Conservation (phyloP, 2,329 filamentous ascomycete species). For the Nothophaeocryptopus gaeumannii region DNA sequence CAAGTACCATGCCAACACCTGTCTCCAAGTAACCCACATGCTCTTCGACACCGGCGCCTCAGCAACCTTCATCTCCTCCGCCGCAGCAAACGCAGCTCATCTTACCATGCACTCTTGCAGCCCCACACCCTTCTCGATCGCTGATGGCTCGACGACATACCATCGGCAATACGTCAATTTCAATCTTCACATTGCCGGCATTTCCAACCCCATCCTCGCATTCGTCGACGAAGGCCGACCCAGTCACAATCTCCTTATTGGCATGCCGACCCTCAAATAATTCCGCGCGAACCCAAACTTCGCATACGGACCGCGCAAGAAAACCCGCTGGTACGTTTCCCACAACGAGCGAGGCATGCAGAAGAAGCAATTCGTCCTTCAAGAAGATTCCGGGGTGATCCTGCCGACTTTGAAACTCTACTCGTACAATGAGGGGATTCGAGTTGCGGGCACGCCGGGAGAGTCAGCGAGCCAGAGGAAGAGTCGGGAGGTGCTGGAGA, state of each 20-base stretch:
- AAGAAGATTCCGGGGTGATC: neutral
- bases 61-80: constrained; percentile 5
- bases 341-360: constrained; percentile 1
- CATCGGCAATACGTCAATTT: constrained; percentile 1
- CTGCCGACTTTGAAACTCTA: neutral
- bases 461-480: constrained; percentile 12
- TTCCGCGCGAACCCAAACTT: constrained; percentile 7
- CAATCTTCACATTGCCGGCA: constrained; percentile 11
- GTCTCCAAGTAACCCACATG: constrained; percentile 7
- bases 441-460: neutral
- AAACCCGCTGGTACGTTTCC: constrained; percentile 7
- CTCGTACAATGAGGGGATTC: neutral
- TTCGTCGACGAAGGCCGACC: constrained; percentile 4
- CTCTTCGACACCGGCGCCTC: constrained; percentile 11
- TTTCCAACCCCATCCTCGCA: constrained; percentile 3
- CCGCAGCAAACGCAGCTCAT: neutral
- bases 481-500: constrained; percentile 10
- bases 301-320: constrained; percentile 6
- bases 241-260: constrained; percentile 3
- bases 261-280: neutral
- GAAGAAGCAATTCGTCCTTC: neutral
- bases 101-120: neutral
- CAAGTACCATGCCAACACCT: neutral
- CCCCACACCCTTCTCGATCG: neutral
- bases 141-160: neutral